A percentile compares a stretch with the other conserved stretches of the same genome.
phyloP scores from a whole-genome alignment of 257 asterid genomes.

The Nicotiana tomentosiformis region DNA sequence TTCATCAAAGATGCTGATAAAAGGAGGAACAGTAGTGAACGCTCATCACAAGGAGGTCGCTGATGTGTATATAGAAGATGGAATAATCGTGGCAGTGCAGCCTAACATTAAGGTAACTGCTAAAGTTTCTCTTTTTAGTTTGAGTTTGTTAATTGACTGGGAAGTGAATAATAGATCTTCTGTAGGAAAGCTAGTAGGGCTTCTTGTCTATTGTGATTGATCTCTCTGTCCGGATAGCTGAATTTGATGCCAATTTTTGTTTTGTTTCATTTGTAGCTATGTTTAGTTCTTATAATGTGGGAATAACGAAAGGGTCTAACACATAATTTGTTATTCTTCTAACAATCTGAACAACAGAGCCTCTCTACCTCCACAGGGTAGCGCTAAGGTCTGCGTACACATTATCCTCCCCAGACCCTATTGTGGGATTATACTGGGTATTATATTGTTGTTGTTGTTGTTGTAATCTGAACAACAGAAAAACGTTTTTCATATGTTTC shows the following conservation, averaged over 20 bases:
- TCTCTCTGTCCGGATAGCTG: not conserved
- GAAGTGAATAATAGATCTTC: conserved; percentile 8
- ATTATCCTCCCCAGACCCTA: too few relatives aligned
- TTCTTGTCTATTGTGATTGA: not conserved
- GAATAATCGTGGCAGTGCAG: conserved; percentile 57
- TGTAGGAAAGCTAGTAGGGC: not conserved
- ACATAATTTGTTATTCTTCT: not conserved
- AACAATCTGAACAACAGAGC: not conserved
- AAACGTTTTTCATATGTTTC: not conserved
- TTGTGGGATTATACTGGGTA: too few relatives aligned
- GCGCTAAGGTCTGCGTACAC: too few relatives aligned
- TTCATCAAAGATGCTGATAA: conserved; percentile 62
- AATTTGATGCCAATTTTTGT: not conserved
- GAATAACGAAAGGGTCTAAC: not conserved
- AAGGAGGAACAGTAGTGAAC: conserved; percentile 94
- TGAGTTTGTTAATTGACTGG: not conserved
- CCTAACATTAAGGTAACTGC: conserved; percentile 52
- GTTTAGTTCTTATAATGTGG: not conserved
- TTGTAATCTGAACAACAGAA: not conserved
- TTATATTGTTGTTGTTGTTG: too few relatives aligned
- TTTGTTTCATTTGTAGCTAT: not conserved
- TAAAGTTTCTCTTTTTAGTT: too few relatives aligned
- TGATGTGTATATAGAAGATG: conserved; percentile 85
- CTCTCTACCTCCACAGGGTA: too few relatives aligned
- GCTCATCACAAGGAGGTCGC: conserved; percentile 81